Evolutionary conservation across 306 rosid genomes (phyloP), one percentile per base, ranked within the genome.

Genomic region (Cajanus cajan): DNA sequence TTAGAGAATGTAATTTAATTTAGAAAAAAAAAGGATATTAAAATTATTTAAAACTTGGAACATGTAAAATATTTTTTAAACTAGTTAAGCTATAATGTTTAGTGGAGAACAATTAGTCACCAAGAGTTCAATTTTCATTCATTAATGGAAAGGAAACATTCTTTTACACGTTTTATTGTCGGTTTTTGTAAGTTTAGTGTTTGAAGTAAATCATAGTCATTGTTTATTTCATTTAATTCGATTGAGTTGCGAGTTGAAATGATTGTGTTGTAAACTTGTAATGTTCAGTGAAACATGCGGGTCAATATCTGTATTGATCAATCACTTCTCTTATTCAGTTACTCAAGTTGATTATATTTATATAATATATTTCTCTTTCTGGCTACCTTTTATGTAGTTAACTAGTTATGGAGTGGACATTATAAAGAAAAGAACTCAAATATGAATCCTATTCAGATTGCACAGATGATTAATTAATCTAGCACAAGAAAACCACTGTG

Each of bases 371-470:
- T 14, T 48, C 25, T 31, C 77, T 82, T 88, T 88, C 40, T 52
- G 76, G 84, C 81, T 73, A 86, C 80, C 84, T 6, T 76, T 41
- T 77, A 66, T 64, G 67, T 16, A 77, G 52, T 34, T 73, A 66
- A 47, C 52, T 22, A 77, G 59, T 39, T 36, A 75, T 83, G 13
- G 1, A 79, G 85, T 80, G 68, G 85, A 78, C 57, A 77, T 48
- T 71, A 78, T 31, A 8, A 73, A 16, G 31, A 52, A 52, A 31
- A 62, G 25, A 61, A 54, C 68, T 24, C 7, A 24, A 74, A 59
- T 62, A 39, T 37, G 57, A 78, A 72, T 31, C 73, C 21, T 75
- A 78, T 69, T 67, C 15, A 80, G 16, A 78, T 39, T 78, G 65
- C 59, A 14, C 25, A 58, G 21, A 71, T 76, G 34, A 62, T 16